Evolutionary conservation across 192 early-diverging fungal genomes (phyloP), one percentile per base, ranked within the genome.

Genomic region (Diversispora epigaea): DNA sequence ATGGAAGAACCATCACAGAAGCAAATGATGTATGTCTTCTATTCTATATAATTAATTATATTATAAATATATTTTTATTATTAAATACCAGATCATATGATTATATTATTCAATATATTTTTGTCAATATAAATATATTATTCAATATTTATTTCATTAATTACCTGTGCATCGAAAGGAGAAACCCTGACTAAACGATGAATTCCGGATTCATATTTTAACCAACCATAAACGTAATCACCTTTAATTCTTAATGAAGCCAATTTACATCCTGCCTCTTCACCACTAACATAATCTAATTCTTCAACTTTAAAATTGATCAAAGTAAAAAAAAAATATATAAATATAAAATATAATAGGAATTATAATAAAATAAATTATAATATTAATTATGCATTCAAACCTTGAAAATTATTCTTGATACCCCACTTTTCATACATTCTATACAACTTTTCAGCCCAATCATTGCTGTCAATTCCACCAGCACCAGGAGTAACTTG

Each of bases 361-460:
- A 32, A 32, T 32, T n/a, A 32, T 32, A 32, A 32, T 32, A 32
- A 32, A 1, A 32, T 32, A 32, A 32, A 32, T 32, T 32, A 32
- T n/a, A n/a, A n/a, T n/a, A 32, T 32, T 32, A 32, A 1, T 32
- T 32, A 32, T 32, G 25, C 2, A 32, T 32, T 32, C 25, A 32
- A 32, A 32, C 25, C 66, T 68, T 44, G 12, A 68, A 45, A 68
- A 9, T 22, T 45, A 68, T 50, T 68, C 43, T 68, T 68, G 12
- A n/a, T 68, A 21, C n/a, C 66, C 66, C 66, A 68, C 2, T 44
- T 39, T 68, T 68, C 66, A 68, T 68, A 68, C 66, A 68, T 68
- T 4, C 12, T 50, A 45, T 21, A 32, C 17, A 68, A 47, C 45
- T 47, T 68, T 1, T 44, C 46, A 49, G 66, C 39, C 66, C 66